Evolutionary conservation across 2,329 filamentous ascomycete genomes (phyloP).

Genomic region (Alternaria metachromatica): DNA sequence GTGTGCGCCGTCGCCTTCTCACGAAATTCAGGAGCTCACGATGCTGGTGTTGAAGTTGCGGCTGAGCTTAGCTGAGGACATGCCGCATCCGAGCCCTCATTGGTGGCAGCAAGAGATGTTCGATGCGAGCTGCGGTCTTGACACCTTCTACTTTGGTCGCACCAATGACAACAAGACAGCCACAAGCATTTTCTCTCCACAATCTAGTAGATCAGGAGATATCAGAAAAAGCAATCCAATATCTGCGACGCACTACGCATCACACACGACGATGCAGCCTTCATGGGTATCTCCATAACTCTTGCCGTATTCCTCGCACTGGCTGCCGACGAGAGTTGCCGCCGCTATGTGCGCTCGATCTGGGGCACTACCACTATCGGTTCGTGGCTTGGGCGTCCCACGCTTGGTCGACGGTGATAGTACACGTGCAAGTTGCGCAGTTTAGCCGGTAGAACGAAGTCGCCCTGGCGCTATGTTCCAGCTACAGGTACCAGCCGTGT

Average conservation of each 20-base stretch:
- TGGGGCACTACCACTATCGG: constrained; percentile 2
- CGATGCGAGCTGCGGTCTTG: constrained; percentile 10
- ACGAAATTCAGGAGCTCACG: constrained; percentile 5
- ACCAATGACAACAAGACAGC: constrained; percentile 8
- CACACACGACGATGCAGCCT: background rate
- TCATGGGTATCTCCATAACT: background rate
- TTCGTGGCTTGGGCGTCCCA: constrained; percentile 12
- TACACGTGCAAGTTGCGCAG: constrained; percentile 26
- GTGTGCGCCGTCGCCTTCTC: constrained; percentile 1
- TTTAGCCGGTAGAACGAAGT: constrained; percentile 26
- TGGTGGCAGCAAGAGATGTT: constrained; percentile 12
- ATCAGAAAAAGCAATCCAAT: constrained; percentile 3
- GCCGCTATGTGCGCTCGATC: constrained; percentile 1
- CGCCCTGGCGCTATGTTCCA: background rate
- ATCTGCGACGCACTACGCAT: background rate
- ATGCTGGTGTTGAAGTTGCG: constrained; percentile 14
- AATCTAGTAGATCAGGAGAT: constrained; percentile 3
- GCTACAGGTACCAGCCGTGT: constrained; percentile 15
- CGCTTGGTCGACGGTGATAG: constrained; percentile 25
- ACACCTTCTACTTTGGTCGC: constrained; percentile 24
- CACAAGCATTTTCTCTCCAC: background rate
- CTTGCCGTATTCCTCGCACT: background rate
- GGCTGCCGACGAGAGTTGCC: background rate
- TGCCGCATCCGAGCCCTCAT: constrained; percentile 10
- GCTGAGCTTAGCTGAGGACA: constrained; percentile 9